Base-by-base conservation (phyloP, 2,329 filamentous ascomycete genomes). In the Paecilomyces niveus region DNA sequence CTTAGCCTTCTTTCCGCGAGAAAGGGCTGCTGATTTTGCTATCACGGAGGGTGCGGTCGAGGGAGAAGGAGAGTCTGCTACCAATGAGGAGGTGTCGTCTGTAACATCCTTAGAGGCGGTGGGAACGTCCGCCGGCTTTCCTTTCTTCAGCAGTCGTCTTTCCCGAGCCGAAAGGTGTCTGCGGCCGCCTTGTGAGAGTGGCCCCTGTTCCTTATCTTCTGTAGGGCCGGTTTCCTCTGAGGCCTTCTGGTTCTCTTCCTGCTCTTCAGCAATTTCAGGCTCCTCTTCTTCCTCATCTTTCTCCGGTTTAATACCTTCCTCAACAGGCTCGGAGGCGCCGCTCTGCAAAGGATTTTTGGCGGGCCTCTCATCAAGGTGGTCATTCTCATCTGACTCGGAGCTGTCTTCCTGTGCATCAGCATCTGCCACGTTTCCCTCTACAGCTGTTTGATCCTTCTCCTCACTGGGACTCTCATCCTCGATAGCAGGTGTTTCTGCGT, bases 1-100 rank as follows among this genome's bases (percentile, higher is more conserved):
- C 71, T 96, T 96, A 60, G 83, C 83, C 59, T 85, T 86, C 72
- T 95, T 91, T 31, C 92, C 91, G 58, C 92, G 86, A 13, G 81
- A 74, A 53, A 67, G 63, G 13, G 67, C 35, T 45, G 33, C 58
- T 63, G 59, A 59, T 56, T 61, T 66, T 7, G 49, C 32, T 53
- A 56, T 18, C 39, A 45, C 58, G 9, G 66, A 65, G n/a, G 65
- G 58, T 22, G 62, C 60, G 6, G 60, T 53, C 8, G 65, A 54
- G 54, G 69, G 68, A 8, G 61, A 62, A 21, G 60, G 56, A n/a
- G 50, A 53, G 3, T 60, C 63, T 26, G 65, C 61, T 1, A 58
- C 57, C n/a, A 57, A 59, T 18, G 63, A 64, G 49, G 62, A 55
- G 15, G 59, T 52, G 35, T 65, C 63, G 15, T 61, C 61, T 32